Evolutionary conservation across 140 eudicot species (phyloP).

Genomic region (Anethum foeniculum): DNA sequence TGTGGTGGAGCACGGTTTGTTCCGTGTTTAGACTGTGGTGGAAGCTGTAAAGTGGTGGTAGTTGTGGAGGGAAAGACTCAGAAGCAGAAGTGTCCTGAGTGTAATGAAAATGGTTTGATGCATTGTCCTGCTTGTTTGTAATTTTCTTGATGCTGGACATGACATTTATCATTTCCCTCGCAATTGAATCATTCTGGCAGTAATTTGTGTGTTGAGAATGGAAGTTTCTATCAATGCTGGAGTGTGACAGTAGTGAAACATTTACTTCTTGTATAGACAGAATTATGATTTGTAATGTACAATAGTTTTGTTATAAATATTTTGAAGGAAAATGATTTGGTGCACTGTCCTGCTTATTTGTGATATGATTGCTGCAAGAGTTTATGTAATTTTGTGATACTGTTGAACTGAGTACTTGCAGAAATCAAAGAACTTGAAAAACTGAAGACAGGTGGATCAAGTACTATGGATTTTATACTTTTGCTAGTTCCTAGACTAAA

Average conservation of each 20-base stretch:
- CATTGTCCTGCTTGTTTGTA: conserved; percentile 67
- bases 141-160: neutral
- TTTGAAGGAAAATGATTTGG: neutral
- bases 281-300: neutral
- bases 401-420: neutral
- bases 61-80: conserved; percentile 23
- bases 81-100: conserved; percentile 61
- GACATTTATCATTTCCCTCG: neutral
- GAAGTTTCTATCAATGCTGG: neutral
- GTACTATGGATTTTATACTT: neutral
- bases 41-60: conserved; percentile 74
- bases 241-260: neutral
- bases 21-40: conserved; percentile 89
- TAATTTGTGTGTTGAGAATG: neutral
- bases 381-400: neutral
- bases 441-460: neutral
- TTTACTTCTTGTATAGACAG: neutral
- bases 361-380: neutral
- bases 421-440: neutral
- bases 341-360: neutral
- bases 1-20: conserved; percentile 93
- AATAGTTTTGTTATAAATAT: neutral
- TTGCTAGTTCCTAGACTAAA: too few relatives aligned
- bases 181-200: neutral
- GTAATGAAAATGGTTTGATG: conserved; percentile 82